Base-by-base conservation (phyloP, 305 asterid genomes). In the Striga hermonthica region DNA sequence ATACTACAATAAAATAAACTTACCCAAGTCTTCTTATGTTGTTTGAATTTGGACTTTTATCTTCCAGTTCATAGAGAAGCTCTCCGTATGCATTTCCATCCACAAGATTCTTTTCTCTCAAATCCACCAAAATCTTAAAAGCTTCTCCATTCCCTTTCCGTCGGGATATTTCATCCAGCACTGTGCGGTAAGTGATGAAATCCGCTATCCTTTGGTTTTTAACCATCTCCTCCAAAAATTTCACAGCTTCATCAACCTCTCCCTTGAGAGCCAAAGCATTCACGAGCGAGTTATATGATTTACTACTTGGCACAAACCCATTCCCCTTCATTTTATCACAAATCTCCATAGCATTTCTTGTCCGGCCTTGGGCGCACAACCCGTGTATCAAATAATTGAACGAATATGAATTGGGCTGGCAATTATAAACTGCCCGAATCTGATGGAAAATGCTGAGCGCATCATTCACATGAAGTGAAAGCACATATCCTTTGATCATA, bases 401-500 rank as follows among this genome's bases (percentile, higher is more conserved):
- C 0, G 97, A 75, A 72, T 76, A 84, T 2, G 96, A 71, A 67
- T 89, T 86, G 5, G 98, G 97, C 54, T 68, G 64, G 68, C 96
- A 89, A 55, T 70, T 68, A 65, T 89, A 92, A 49, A 77, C 91
- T 71, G 66, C 84, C 0, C 80, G 96, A 89, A 89, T 81, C 80
- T 92, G 97, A 80, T 92, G 97, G 74, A 85, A 92, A 74, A 92
- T 73, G 69, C 97, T 83, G 7, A 92, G 90, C 11, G 97, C 98
- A 69, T 92, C 98, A 71, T 92, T 89, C 6, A 92, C 88, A 75
- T 92, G 97, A 72, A 89, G 86, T 0, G 97, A 89, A 52, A 92
- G 80, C 74, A 92, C 98, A 64, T 92, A 92, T 8, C 98, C 98
- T 72, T 92, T 92, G 67, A 92, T 92, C 97, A 92, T 80, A 55